Percentiles rank a stretch among this genome's conserved stretches.
phyloP scores from a whole-genome alignment of 1,284 basidiomycete genomes.

The Sanghuangporus baumii region DNA sequence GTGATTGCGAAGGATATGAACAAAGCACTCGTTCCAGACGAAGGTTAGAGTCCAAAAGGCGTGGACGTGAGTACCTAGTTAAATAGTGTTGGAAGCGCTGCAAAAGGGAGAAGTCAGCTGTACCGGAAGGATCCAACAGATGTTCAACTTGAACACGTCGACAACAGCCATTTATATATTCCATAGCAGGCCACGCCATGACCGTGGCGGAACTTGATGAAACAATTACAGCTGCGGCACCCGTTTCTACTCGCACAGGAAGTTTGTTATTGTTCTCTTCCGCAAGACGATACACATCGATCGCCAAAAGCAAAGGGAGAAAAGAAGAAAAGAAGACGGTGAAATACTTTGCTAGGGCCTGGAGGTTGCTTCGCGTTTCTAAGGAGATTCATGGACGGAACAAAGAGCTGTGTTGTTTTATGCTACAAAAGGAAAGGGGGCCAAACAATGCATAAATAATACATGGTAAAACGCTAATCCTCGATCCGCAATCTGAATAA shows the following conservation, averaged over 20 bases:
- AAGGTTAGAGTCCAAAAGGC: neutral
- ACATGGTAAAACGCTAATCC: neutral
- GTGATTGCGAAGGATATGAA: neutral
- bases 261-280: neutral
- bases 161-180: neutral
- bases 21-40: constrained; percentile 5
- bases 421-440: neutral
- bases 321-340: neutral
- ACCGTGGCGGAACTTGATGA: neutral
- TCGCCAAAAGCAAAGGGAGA: neutral
- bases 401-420: neutral
- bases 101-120: neutral
- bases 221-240: neutral
- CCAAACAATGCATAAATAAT: neutral
- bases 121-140: neutral
- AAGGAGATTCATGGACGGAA: neutral
- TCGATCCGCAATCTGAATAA: neutral
- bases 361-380: neutral
- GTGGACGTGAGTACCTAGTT: neutral
- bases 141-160: neutral
- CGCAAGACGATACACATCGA: neutral
- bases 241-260: neutral
- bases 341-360: neutral
- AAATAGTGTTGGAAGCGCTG: neutral
- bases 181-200: neutral